phyloP scores from a whole-genome alignment of 768 basidiomycete genomes.

The Boletus fagicola region DNA sequence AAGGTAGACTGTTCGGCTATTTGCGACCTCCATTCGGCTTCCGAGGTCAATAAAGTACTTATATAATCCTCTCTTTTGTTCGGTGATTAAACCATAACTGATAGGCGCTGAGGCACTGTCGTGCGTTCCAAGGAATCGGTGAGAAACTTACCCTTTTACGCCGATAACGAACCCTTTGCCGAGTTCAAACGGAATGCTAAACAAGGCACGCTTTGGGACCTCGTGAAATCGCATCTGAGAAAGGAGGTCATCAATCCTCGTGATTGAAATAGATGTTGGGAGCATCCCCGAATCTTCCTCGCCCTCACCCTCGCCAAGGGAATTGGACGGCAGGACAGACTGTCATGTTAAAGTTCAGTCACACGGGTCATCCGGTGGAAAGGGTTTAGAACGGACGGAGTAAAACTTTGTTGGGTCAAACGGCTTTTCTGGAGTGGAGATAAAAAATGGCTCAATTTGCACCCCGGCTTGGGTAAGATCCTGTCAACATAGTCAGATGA shows the following conservation, averaged over 20 bases:
- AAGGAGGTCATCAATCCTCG: constrained; percentile 74
- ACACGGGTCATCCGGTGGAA: background rate
- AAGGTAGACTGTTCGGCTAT: constrained; percentile 65
- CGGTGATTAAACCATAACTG: constrained; percentile 86
- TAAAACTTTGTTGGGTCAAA: constrained; percentile 81
- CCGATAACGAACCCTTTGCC: constrained; percentile 74
- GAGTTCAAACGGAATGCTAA: constrained; percentile 78
- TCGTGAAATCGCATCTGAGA: constrained; percentile 80
- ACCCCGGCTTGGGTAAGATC: constrained; percentile 81
- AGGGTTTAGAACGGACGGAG: constrained; percentile 47
- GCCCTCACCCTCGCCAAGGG: constrained; percentile 43
- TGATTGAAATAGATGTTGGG: constrained; percentile 69
- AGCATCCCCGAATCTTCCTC: constrained; percentile 53
- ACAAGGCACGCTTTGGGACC: constrained; percentile 78
- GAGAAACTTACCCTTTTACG: constrained; percentile 66
- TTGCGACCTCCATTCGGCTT: constrained; percentile 74
- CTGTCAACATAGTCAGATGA: constrained; percentile 37
- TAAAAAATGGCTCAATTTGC: constrained; percentile 86
- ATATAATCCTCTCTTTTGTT: constrained; percentile 81
- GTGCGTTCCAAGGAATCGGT: background rate
- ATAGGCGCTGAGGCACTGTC: constrained; percentile 5
- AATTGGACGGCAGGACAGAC: constrained; percentile 59
- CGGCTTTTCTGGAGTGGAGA: constrained; percentile 59
- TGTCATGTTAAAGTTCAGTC: constrained; percentile 28
- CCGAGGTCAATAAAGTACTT: constrained; percentile 82